Percentiles rank a stretch among this genome's conserved stretches.
Evolutionary conservation across 1,139 yeast species (phyloP).

Genomic region (Geotrichum macrosporum): DNA sequence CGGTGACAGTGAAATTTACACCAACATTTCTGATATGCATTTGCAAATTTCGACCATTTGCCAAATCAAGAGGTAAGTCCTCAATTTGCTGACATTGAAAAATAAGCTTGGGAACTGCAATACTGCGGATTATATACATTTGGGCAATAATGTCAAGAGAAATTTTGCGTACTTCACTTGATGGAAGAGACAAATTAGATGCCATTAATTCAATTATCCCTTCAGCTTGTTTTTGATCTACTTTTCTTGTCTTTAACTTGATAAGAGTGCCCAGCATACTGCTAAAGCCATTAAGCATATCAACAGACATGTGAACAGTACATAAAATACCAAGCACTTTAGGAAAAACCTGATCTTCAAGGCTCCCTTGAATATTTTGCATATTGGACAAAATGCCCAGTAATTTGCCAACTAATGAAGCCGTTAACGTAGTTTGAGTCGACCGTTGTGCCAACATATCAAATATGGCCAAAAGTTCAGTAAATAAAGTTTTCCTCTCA

Average conservation of each 20-base stretch:
- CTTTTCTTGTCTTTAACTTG: conserved; percentile 7
- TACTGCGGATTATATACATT: conserved; percentile 34
- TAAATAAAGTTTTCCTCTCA: conserved; percentile 19
- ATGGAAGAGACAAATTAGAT: conserved; percentile 34
- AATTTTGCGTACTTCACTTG: conserved; percentile 46
- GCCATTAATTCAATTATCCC: conserved; percentile 1
- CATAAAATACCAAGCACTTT: conserved; percentile 9
- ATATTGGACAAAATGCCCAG: conserved; percentile 20
- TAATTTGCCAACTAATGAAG: conserved; percentile 24
- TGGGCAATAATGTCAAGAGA: conserved; percentile 45
- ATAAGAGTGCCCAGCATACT: conserved; percentile 18
- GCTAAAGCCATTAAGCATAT: conserved; percentile 22
- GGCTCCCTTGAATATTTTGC: conserved; percentile 11
- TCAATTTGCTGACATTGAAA: conserved; percentile 56
- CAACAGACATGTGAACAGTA: conserved; percentile 18
- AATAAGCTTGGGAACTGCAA: conserved; percentile 33
- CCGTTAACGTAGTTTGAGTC: conserved; percentile 11
- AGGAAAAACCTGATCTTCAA: conserved; percentile 13
- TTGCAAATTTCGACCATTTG: conserved; percentile 71
- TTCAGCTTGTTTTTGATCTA: conserved; percentile 9
- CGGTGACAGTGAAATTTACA: conserved; percentile 44
- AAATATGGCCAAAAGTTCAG: conserved; percentile 14
- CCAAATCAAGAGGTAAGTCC: conserved; percentile 62
- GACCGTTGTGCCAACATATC: conserved; percentile 4
- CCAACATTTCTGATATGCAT: conserved; percentile 64